phyloP scores from a whole-genome alignment of 768 basidiomycete species.

The Pulveroboletus ravenelii region DNA sequence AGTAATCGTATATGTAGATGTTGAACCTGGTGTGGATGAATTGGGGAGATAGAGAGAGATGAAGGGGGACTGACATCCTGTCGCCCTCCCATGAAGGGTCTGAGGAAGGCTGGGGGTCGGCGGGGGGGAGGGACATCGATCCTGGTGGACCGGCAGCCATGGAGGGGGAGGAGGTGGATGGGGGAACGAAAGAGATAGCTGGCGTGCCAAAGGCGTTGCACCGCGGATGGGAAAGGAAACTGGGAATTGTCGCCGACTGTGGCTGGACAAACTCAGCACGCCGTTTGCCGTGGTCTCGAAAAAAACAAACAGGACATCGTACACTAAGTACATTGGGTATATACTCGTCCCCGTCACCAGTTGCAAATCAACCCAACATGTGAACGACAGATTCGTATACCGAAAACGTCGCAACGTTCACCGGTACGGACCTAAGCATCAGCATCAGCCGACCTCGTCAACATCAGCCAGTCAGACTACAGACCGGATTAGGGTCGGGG shows the following conservation, averaged over 20 bases:
- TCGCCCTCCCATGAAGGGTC: slow-evolving; percentile 77
- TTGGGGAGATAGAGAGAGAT: neutral
- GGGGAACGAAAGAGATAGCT: slow-evolving; percentile 20
- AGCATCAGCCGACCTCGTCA: neutral
- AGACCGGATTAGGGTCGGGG: slow-evolving; percentile 77
- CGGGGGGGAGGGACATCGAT: slow-evolving; percentile 18
- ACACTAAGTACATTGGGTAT: no score
- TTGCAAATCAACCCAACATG: slow-evolving; percentile 24
- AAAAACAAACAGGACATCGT: neutral
- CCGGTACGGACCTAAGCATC: slow-evolving; percentile 61
- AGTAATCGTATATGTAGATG: slow-evolving; percentile 86
- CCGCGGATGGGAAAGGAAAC: slow-evolving; percentile 33
- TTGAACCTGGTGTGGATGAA: slow-evolving; percentile 59
- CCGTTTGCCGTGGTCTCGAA: slow-evolving; percentile 19
- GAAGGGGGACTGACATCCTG: slow-evolving; percentile 57
- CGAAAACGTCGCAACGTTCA: slow-evolving; percentile 80
- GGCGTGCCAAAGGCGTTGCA: slow-evolving; percentile 30
- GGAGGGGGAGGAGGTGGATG: neutral
- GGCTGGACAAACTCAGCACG: slow-evolving; percentile 30
- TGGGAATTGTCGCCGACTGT: slow-evolving; percentile 16
- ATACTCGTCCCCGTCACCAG: no score
- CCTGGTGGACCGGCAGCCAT: slow-evolving; percentile 24
- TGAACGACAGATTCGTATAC: slow-evolving; percentile 63
- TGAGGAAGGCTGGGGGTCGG: slow-evolving; percentile 16
- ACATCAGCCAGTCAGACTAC: slow-evolving; percentile 3